Evolutionary conservation across 371 early-diverging fungal species (phyloP).

Genomic region (Apophysomyces elegans): DNA sequence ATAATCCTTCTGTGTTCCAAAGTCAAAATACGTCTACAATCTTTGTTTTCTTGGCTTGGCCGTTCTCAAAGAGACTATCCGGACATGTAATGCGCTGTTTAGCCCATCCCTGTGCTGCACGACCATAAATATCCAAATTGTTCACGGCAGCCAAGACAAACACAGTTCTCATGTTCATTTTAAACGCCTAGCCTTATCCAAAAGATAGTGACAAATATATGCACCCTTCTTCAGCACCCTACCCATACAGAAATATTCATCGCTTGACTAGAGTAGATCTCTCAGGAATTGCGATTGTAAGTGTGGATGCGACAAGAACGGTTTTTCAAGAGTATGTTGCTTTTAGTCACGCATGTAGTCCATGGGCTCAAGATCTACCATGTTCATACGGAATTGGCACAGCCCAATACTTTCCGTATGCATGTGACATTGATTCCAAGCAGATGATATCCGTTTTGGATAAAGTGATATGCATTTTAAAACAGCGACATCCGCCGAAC

Average conservation of each 20-base stretch:
- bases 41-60: slow-evolving; percentile 3
- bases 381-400: too few relatives aligned
- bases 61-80: slow-evolving; percentile 17
- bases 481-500: too few relatives aligned
- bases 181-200: too few relatives aligned
- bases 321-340: neutral
- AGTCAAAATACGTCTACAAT: slow-evolving; percentile 18
- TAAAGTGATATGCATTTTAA: too few relatives aligned
- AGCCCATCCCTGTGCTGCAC: slow-evolving; percentile 21
- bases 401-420: too few relatives aligned
- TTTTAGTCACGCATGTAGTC: neutral
- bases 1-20: slow-evolving; percentile 17
- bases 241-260: slow-evolving; percentile 5
- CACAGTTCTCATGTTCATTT: slow-evolving; percentile 1
- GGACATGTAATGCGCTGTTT: slow-evolving; percentile 14
- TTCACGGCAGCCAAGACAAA: slow-evolving; percentile 17
- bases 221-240: slow-evolving; percentile 13
- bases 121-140: slow-evolving; percentile 23
- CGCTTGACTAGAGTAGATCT: neutral
- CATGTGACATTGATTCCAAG: too few relatives aligned
- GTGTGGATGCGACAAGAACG: neutral
- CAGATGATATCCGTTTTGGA: too few relatives aligned
- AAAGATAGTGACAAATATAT: slow-evolving; percentile 13
- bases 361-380: neutral
- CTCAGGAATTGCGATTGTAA: neutral